Evolutionary conservation across 768 basidiomycete genomes (phyloP).

Genomic region (Mycena vulgaris): DNA sequence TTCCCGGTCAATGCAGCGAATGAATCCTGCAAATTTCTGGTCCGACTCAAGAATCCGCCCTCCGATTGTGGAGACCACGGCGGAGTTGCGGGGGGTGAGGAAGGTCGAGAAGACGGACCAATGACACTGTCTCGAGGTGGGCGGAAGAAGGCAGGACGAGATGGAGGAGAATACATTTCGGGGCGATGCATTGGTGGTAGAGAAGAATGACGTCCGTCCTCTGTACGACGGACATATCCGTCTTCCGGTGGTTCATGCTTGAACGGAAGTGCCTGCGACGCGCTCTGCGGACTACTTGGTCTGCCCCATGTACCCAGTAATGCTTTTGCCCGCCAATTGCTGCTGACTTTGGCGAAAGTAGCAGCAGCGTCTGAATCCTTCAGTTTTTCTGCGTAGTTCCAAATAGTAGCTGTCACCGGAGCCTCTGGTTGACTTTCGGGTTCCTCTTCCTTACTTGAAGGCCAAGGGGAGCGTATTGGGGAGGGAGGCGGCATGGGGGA

Average conservation of each 20-base stretch:
- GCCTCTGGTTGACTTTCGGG: slow-evolving; percentile 36
- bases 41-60: slow-evolving; percentile 55
- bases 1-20: slow-evolving; percentile 58
- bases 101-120: slow-evolving; percentile 44
- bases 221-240: slow-evolving; percentile 16
- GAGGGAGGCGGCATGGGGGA: slow-evolving; percentile 52
- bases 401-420: slow-evolving; percentile 59
- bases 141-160: slow-evolving; percentile 71
- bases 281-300: slow-evolving; percentile 25
- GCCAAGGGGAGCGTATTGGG: slow-evolving; percentile 44
- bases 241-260: slow-evolving; percentile 12
- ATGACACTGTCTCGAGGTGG: slow-evolving; percentile 72
- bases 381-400: slow-evolving; percentile 82
- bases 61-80: slow-evolving; percentile 45
- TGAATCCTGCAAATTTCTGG: slow-evolving; percentile 58
- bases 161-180: slow-evolving; percentile 66
- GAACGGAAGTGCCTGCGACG: slow-evolving; percentile 29
- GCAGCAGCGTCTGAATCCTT: slow-evolving; percentile 83
- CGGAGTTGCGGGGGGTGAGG: slow-evolving; percentile 52
- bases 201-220: slow-evolving; percentile 54
- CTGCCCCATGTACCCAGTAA: slow-evolving; percentile 61
- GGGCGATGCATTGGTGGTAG: slow-evolving; percentile 55
- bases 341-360: slow-evolving; percentile 79
- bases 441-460: slow-evolving; percentile 35
- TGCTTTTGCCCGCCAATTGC: slow-evolving; percentile 81